Conservation (phyloP, 2,329 filamentous ascomycete genomes). For the Aureobasidium mangrovei region DNA sequence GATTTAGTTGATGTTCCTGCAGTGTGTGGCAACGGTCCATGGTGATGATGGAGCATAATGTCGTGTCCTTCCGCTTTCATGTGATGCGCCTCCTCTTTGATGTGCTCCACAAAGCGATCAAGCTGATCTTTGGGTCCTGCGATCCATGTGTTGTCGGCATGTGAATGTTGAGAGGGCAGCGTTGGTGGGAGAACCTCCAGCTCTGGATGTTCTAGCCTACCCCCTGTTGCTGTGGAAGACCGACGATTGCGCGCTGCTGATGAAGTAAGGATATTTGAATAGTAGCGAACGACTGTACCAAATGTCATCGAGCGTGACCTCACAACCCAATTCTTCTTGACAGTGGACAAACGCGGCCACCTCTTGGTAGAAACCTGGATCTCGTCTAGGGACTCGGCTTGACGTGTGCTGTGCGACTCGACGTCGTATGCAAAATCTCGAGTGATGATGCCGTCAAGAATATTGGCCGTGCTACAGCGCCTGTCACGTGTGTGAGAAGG, state of each 20-base stretch:
- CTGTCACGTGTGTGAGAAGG: slow-evolving; percentile 37
- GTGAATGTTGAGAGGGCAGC: slow-evolving; percentile 14
- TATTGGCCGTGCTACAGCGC: slow-evolving; percentile 33
- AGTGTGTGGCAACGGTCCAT: not conserved
- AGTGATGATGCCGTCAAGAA: slow-evolving; percentile 30
- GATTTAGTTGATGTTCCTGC: not conserved
- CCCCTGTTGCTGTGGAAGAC: slow-evolving; percentile 34
- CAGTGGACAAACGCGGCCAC: not conserved
- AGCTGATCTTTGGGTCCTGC: not conserved
- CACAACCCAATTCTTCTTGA: slow-evolving; percentile 11
- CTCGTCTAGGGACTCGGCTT: not conserved
- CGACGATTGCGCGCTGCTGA: slow-evolving; percentile 37
- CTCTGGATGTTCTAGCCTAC: slow-evolving; percentile 38
- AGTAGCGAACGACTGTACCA: slow-evolving; percentile 34
- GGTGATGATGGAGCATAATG: not conserved
- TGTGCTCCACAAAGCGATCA: not conserved
- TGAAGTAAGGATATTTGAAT: slow-evolving; percentile 35
- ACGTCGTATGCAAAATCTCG: slow-evolving; percentile 31
- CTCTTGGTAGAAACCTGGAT: not conserved
- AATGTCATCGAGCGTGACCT: slow-evolving; percentile 14
- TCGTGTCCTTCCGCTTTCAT: not conserved
- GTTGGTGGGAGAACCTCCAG: slow-evolving; percentile 37
- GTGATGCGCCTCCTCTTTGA: not conserved
- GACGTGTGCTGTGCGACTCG: not conserved
- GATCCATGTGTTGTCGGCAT: not conserved